Evolutionary conservation across 2,329 filamentous ascomycete genomes (phyloP).

Genomic region (Fusarium citri): DNA sequence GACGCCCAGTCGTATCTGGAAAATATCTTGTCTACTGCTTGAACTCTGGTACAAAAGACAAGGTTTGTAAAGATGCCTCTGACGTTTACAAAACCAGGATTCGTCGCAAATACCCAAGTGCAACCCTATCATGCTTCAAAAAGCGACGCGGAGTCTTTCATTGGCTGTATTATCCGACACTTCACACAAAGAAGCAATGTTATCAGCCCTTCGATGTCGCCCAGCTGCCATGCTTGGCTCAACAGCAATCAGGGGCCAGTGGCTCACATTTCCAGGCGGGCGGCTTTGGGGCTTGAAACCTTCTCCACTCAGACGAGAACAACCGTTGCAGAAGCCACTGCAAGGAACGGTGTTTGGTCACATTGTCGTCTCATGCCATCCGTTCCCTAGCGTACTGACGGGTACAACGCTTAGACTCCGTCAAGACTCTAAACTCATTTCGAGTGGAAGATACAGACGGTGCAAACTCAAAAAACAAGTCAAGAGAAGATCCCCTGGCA

Average conservation of each 20-base stretch:
- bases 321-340: slow-evolving; percentile 40
- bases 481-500: slow-evolving; percentile 13
- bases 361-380: slow-evolving; percentile 36
- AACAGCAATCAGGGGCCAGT: slow-evolving; percentile 23
- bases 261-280: slow-evolving; percentile 16
- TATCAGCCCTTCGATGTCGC: slow-evolving; percentile 7
- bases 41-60: slow-evolving; percentile 7
- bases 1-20: slow-evolving; percentile 4
- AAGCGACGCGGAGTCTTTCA: slow-evolving; percentile 8
- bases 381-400: slow-evolving; percentile 24
- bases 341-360: slow-evolving; percentile 35
- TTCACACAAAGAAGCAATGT: slow-evolving; percentile 12
- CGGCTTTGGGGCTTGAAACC: slow-evolving; percentile 34
- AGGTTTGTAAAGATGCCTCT: slow-evolving; percentile 10
- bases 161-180: slow-evolving; percentile 10
- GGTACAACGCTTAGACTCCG: slow-evolving; percentile 19
- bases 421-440: slow-evolving; percentile 18
- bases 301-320: slow-evolving; percentile 22
- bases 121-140: slow-evolving; percentile 27
- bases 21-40: not conserved
- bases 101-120: slow-evolving; percentile 4
- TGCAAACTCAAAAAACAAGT: slow-evolving; percentile 39
- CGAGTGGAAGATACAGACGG: slow-evolving; percentile 13
- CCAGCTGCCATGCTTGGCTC: slow-evolving; percentile 11
- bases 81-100: slow-evolving; percentile 26